Evolutionary conservation across 192 early-diverging fungal species (phyloP).

Genomic region (Mortierella antarctica): DNA sequence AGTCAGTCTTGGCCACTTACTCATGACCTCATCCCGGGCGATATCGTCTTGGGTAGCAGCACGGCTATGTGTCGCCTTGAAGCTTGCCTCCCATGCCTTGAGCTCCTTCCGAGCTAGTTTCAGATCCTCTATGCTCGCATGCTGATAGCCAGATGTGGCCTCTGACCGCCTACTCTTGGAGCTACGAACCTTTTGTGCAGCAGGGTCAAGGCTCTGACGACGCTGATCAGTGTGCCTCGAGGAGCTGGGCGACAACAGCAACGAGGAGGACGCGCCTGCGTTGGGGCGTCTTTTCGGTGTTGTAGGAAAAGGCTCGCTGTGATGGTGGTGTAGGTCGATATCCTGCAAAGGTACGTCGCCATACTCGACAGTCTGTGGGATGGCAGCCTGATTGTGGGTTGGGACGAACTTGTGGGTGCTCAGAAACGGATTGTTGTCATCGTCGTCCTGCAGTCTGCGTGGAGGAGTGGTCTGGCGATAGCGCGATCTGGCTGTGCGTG

Average conservation of each 20-base stretch:
- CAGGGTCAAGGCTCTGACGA: not conserved
- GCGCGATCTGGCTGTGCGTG: too few relatives aligned
- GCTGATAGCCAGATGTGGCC: slow-evolving; percentile 1
- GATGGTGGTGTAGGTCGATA: too few relatives aligned
- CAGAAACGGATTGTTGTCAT: slow-evolving; percentile 15
- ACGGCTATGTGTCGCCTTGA: slow-evolving; percentile 23
- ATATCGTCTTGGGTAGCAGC: slow-evolving; percentile 47
- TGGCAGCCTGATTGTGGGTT: too few relatives aligned
- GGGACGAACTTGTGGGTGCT: not conserved
- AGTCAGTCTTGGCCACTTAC: slow-evolving; percentile 1
- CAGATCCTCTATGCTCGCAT: slow-evolving; percentile 16
- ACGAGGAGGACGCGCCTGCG: not conserved
- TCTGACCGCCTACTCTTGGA: not conserved
- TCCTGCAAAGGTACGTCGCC: too few relatives aligned
- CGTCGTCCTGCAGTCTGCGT: too few relatives aligned
- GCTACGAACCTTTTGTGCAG: not conserved
- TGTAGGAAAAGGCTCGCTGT: too few relatives aligned
- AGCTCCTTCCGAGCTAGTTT: slow-evolving; percentile 31
- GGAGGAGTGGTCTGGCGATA: too few relatives aligned
- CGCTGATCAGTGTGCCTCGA: not conserved
- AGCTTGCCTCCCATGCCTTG: slow-evolving; percentile 38
- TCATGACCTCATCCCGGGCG: slow-evolving; percentile 27
- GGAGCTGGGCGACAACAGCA: slow-evolving; percentile 1
- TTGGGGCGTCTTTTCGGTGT: too few relatives aligned
- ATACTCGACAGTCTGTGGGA: too few relatives aligned